Conservation (phyloP, 495 filamentous ascomycete species). For the Aspergillus carlsbadensis region DNA sequence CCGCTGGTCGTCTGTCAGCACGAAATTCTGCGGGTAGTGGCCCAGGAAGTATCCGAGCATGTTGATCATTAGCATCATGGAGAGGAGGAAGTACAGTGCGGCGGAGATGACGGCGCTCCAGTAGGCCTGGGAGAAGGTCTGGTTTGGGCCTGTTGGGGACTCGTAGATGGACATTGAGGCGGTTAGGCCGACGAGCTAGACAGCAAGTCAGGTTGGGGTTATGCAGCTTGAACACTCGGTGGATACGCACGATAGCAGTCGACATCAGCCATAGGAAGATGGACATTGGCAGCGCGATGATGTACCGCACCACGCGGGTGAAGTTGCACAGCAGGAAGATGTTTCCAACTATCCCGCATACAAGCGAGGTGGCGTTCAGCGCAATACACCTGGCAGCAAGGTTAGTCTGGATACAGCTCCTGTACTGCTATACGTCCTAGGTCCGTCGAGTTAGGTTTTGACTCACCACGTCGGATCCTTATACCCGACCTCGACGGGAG, state of each 20-base stretch:
- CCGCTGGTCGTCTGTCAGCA: slow-evolving; percentile 69
- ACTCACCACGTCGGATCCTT: slow-evolving; percentile 54
- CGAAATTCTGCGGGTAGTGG: slow-evolving; percentile 74
- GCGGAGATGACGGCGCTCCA: slow-evolving; percentile 76
- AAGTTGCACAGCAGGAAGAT: slow-evolving; percentile 80
- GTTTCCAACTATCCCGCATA: slow-evolving; percentile 67
- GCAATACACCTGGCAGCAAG: slow-evolving; percentile 37
- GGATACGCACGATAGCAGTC: slow-evolving; percentile 57
- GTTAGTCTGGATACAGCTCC: too few species aligned
- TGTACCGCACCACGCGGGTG: slow-evolving; percentile 75
- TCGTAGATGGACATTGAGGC: slow-evolving; percentile 59
- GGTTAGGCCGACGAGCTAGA: slow-evolving; percentile 54
- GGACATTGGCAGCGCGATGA: slow-evolving; percentile 66
- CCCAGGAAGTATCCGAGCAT: slow-evolving; percentile 77
- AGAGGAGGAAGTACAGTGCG: slow-evolving; percentile 61
- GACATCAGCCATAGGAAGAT: slow-evolving; percentile 70
- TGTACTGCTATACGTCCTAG: too few species aligned
- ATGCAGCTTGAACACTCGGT: background rate
- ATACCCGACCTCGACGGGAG: slow-evolving; percentile 41
- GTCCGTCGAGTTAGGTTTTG: background rate
- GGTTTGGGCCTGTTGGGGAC: slow-evolving; percentile 53
- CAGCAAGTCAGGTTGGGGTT: slow-evolving; percentile 27
- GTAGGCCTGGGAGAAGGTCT: slow-evolving; percentile 72
- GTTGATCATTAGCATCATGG: slow-evolving; percentile 67
- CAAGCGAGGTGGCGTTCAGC: slow-evolving; percentile 66